Evolutionary conservation across 1,284 basidiomycete species (phyloP).

Genomic region (Cryptococcus jaspeensis): DNA sequence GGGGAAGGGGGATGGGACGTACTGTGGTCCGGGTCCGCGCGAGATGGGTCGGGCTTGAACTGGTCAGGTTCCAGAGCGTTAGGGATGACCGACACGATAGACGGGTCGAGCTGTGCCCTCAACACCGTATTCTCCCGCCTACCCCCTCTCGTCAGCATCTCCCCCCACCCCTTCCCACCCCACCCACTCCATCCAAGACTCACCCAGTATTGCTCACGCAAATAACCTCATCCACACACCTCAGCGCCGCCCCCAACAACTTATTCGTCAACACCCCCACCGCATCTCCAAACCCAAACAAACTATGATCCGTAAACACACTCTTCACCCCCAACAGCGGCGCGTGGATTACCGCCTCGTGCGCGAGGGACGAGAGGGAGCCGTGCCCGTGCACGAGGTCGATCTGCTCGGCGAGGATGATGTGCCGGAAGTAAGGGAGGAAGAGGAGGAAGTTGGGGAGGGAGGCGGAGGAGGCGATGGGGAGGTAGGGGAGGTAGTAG

Average conservation of each 20-base stretch:
- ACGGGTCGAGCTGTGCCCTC: constrained; percentile 70
- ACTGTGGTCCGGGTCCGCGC: constrained; percentile 62
- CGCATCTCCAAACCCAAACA: constrained; percentile 95
- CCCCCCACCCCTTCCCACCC: background rate
- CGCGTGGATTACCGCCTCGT: constrained; percentile 88
- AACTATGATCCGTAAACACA: constrained; percentile 94
- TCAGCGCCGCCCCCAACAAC: constrained; percentile 77
- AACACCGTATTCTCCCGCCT: constrained; percentile 94
- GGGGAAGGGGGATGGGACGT: constrained; percentile 36
- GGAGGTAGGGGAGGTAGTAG: constrained; percentile 86
- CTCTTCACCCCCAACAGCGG: constrained; percentile 70
- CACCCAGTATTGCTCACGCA: constrained; percentile 98
- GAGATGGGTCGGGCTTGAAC: constrained; percentile 66
- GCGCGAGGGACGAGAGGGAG: constrained; percentile 81
- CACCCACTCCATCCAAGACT: constrained; percentile 29
- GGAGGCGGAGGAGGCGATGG: constrained; percentile 86
- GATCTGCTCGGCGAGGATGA: constrained; percentile 82
- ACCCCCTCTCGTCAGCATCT: background rate
- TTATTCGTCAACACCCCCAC: constrained; percentile 97
- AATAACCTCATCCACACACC: constrained; percentile 89
- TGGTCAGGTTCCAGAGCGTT: constrained; percentile 88
- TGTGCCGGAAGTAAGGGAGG: constrained; percentile 84
- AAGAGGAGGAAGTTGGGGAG: constrained; percentile 92
- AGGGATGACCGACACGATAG: constrained; percentile 83
- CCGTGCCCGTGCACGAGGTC: constrained; percentile 91